These are phyloP conservation scores for Zizania palustris DNA, from an alignment of 202 grass and related monocot species.

Conservation along the genomic window DNA sequence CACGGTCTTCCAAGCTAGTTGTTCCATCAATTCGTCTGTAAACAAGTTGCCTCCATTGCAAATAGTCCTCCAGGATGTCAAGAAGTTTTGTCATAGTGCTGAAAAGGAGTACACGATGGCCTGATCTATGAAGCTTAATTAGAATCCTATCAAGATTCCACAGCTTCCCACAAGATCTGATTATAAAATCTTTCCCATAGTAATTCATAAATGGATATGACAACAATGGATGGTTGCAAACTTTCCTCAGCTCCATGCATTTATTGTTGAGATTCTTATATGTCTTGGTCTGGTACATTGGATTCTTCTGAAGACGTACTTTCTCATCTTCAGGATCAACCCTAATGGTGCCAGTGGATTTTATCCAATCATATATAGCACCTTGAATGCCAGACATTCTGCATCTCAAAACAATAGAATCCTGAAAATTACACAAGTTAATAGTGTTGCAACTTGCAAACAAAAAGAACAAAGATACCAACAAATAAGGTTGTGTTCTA, in stretches of 20 bases:
- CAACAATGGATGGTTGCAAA: conserved; percentile 92
- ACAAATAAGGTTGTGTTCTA: no score
- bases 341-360: conserved; percentile 95
- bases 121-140: conserved; percentile 87
- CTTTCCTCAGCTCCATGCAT: conserved; percentile 99
- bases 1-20: conserved; percentile 97
- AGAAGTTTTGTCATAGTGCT: conserved; percentile 99
- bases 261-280: conserved; percentile 99
- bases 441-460: not conserved
- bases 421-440: conserved; percentile 58
- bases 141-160: conserved; percentile 99
- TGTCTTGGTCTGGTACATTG: conserved; percentile 82
- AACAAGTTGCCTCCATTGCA: conserved; percentile 83
- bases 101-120: conserved; percentile 96
- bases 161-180: conserved; percentile 96
- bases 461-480: conserved; percentile 5
- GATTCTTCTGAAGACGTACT: conserved; percentile 68
- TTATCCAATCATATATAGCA: conserved; percentile 98
- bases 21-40: conserved; percentile 97
- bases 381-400: conserved; percentile 98
- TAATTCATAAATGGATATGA: conserved; percentile 82
- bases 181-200: conserved; percentile 78
- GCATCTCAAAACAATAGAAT: conserved; percentile 89
- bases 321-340: conserved; percentile 97
- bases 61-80: conserved; percentile 97